Conservation (phyloP, 805 yeast species). For the Sugiyamaella lignohabitans region DNA sequence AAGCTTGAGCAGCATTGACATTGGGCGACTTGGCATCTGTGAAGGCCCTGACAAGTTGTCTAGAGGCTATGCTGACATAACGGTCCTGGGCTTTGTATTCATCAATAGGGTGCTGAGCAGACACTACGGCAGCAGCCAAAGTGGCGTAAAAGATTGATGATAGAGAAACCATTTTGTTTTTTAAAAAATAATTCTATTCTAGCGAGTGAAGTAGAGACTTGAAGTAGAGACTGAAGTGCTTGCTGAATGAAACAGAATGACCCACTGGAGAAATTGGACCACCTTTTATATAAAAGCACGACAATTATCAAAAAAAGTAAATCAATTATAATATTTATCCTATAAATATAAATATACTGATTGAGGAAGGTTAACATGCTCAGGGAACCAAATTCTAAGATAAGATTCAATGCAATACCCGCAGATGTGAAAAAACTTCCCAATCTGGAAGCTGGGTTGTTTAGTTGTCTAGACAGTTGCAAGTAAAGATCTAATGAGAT, state of each 20-base stretch:
- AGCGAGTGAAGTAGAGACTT: no score
- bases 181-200: no score
- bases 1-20: constrained; percentile 16
- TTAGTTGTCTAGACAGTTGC: constrained; percentile 24
- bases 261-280: no score
- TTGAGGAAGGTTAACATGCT: no score
- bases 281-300: no score
- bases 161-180: neutral
- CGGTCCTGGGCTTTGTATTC: neutral
- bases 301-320: no score
- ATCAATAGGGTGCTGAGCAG: constrained; percentile 3
- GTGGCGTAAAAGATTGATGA: neutral
- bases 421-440: no score
- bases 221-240: no score
- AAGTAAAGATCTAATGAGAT: constrained; percentile 45
- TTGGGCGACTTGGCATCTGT: constrained; percentile 8
- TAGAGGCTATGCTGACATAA: constrained; percentile 8
- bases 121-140: constrained; percentile 11
- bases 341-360: neutral
- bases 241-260: no score
- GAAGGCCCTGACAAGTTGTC: constrained; percentile 6
- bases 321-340: neutral
- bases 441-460: no score
- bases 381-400: no score
- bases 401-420: no score